Base-by-base conservation (phyloP, 768 basidiomycete genomes). In the Calvatia gigantea region DNA sequence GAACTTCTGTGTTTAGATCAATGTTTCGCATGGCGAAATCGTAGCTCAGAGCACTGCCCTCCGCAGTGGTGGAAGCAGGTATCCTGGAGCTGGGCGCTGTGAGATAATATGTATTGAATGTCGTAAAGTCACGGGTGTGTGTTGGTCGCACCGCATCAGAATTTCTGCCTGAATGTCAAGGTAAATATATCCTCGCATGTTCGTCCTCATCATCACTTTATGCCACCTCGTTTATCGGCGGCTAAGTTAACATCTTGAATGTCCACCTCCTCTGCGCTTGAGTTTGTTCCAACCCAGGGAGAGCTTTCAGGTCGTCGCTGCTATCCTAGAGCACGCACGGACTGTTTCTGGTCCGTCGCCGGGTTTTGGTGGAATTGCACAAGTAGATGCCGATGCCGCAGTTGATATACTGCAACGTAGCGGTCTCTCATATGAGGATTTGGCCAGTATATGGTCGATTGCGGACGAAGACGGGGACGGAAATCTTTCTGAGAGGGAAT, bases 391-490 rank as follows among this genome's bases (percentile, higher is more conserved):
- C 2, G 25, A 59, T 7, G 50, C 51, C 25, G 60, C 60, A 6
- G 51, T 61, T 19, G 55, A 59, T 31, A 45, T 61, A 29, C 50
- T 61, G 31, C 58, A 61, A 27, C 60, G 60, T 23, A 61, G 60
- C 23, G 54, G 55, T n/a, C 58, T 61, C 27, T 54, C 60, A 6
- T 35, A 53, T 28, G 48, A 56, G 19, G 51, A 54, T 15, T 44
- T 61, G 31, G 54, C 58, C 14, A 56, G 54, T 17, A 57, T 61
- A 17, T 61, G 60, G 60, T 28, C 47, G 4, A 52, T 61, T 17
- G 58, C 60, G 25, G 60, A 61, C 35, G 60, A 47, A n/a, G 60
- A 61, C 25, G 52, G 51, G 9, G 58, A 61, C 35, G 60, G 60
- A 23, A 48, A 56, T 27, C 29, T 61, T 17, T 47, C 58, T 27